These are phyloP conservation scores for Limnanthes douglasii DNA, from an alignment of 345 rosid genomes.

Conservation along the genomic window DNA sequence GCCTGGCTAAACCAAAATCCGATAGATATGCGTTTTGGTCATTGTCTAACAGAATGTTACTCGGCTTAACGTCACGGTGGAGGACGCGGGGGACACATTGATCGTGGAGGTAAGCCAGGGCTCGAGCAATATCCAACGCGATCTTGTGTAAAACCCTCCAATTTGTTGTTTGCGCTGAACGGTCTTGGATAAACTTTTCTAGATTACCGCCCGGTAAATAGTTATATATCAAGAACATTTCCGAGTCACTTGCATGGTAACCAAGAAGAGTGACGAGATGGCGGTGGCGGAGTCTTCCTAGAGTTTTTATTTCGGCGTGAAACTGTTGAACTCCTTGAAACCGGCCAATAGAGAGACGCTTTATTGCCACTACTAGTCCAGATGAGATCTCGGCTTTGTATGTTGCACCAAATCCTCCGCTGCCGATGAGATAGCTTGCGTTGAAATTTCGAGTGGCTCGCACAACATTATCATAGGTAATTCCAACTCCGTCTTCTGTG, in stretches of 20 bases:
- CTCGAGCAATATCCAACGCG: constrained; percentile 72
- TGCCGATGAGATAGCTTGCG: constrained; percentile 37
- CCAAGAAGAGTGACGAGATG: constrained; percentile 42
- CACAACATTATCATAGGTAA: constrained; percentile 39
- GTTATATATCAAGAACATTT: constrained; percentile 55
- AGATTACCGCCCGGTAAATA: constrained; percentile 54
- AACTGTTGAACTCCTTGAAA: constrained; percentile 52
- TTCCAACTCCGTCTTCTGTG: constrained; percentile 19
- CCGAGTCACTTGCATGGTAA: constrained; percentile 42
- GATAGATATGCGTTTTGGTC: constrained; percentile 70
- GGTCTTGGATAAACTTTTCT: constrained; percentile 39
- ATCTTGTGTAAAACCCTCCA: constrained; percentile 85
- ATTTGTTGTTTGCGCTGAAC: constrained; percentile 26
- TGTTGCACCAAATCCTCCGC: constrained; percentile 52
- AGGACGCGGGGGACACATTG: constrained; percentile 80
- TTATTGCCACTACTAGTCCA: constrained; percentile 26
- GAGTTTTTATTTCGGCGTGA: constrained; percentile 41
- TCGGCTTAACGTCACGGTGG: constrained; percentile 93
- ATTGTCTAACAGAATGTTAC: constrained; percentile 75
- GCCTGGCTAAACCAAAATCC: constrained; percentile 85
- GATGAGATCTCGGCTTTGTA: constrained; percentile 41
- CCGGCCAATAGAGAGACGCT: constrained; percentile 44
- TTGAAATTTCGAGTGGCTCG: constrained; percentile 40
- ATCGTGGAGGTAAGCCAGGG: constrained; percentile 79
- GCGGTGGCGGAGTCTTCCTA: constrained; percentile 34